phyloP scores from a whole-genome alignment of 169 alveolate genomes.

The Eimeria sp. region DNA sequence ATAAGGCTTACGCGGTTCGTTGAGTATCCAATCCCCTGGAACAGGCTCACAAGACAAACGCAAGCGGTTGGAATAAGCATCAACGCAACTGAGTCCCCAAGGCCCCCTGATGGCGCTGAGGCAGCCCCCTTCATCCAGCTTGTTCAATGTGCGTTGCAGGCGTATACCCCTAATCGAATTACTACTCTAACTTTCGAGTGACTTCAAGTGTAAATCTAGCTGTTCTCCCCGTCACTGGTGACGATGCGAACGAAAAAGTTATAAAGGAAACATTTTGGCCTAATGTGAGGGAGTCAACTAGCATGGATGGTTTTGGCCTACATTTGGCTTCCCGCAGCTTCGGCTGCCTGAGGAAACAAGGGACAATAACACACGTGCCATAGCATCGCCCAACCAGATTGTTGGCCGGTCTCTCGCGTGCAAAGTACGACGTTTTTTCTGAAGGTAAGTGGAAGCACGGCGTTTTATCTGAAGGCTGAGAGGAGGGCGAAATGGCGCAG shows the following conservation, averaged over 20 bases:
- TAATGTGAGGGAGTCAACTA: not conserved
- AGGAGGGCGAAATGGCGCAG: not conserved
- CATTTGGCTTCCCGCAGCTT: not conserved
- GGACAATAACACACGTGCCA: not conserved
- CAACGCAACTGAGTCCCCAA: not conserved
- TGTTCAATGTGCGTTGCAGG: not conserved
- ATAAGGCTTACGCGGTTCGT: conserved; percentile 18
- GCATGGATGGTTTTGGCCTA: not conserved
- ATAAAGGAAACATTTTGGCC: not conserved
- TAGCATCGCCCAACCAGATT: not conserved
- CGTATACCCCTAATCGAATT: not conserved
- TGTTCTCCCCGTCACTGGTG: not conserved
- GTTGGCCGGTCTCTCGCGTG: not conserved
- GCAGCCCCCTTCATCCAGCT: not conserved
- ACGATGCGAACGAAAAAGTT: not conserved
- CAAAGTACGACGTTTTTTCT: not conserved
- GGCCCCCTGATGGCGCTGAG: not conserved
- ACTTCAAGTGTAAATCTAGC: not conserved
- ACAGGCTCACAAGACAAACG: not conserved
- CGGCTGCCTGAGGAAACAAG: conserved; percentile 2
- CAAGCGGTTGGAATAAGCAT: not conserved
- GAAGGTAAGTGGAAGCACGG: not conserved
- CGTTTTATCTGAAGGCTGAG: not conserved
- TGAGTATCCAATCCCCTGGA: conserved; percentile 16
- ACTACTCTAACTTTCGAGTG: not conserved